These are phyloP conservation scores for Echites panduratus DNA, from an alignment of 257 asterid genomes.

Conservation along the genomic window DNA sequence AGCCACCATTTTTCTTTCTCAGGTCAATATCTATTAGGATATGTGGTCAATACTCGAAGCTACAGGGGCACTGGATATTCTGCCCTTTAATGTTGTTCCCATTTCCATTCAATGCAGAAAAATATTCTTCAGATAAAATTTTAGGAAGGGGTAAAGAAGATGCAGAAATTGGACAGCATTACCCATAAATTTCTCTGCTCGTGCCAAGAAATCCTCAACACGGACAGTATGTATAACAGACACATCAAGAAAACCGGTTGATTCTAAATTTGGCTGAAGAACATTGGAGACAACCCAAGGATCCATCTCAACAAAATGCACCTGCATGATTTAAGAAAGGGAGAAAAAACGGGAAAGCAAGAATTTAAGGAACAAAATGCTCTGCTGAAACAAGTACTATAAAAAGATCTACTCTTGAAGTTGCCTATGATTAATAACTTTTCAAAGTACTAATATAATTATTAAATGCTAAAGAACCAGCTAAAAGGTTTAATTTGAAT, in stretches of 20 bases:
- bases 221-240: conserved; percentile 70
- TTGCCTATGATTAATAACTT: neutral
- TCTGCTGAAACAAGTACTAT: neutral
- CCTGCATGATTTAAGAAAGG: conserved; percentile 36
- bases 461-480: neutral
- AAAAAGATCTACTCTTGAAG: conserved; percentile 6
- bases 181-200: conserved; percentile 65
- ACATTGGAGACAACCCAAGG: conserved; percentile 96
- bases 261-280: conserved; percentile 74
- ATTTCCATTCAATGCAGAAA: neutral
- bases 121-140: neutral
- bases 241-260: conserved; percentile 71
- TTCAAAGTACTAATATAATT: neutral
- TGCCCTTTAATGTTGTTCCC: neutral
- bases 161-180: conserved; percentile 17
- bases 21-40: neutral
- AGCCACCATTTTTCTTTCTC: too few relatives aligned
- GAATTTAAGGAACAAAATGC: neutral
- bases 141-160: neutral
- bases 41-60: neutral
- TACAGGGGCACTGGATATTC: neutral
- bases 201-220: conserved; percentile 75
- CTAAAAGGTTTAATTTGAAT: neutral
- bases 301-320: conserved; percentile 97
- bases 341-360: conserved; percentile 9